A percentile compares a stretch with the other conserved stretches of the same genome.
These are phyloP conservation scores for Cicer chorassanicum DNA, from an alignment of 306 rosid species.

Conservation along the genomic window DNA sequence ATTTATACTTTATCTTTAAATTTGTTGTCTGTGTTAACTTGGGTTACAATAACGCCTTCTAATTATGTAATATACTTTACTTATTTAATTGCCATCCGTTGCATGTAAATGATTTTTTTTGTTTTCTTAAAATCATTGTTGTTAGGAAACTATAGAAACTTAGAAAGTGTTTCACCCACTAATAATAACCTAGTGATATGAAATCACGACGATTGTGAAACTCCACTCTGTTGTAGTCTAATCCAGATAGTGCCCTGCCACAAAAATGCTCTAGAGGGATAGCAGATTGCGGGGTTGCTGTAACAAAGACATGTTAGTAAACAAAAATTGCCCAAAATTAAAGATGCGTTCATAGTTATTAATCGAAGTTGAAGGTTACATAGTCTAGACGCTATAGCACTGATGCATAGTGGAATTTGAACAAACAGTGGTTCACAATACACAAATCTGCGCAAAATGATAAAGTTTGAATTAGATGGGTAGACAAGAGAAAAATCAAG, in stretches of 20 bases:
- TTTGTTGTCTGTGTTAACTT: neutral
- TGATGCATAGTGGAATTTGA: neutral
- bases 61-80: neutral
- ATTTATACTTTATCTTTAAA: too few species aligned
- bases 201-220: neutral
- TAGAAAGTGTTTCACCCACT: neutral
- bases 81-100: neutral
- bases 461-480: neutral
- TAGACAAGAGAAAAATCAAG: neutral
- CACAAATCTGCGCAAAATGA: neutral
- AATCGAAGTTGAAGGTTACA: neutral
- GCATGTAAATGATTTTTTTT: neutral
- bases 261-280: neutral
- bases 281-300: neutral
- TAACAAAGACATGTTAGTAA: neutral
- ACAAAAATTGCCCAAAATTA: neutral
- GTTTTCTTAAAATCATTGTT: neutral
- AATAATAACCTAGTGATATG: neutral
- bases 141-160: neutral
- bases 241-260: neutral
- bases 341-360: neutral
- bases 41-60: neutral
- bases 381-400: neutral
- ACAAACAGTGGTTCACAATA: too few species aligned
- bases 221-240: neutral